A percentile compares a stretch with the other conserved stretches of the same genome.
Evolutionary conservation across 148 eudicot genomes (phyloP).

Genomic region (Rhododendron williamsianum): DNA sequence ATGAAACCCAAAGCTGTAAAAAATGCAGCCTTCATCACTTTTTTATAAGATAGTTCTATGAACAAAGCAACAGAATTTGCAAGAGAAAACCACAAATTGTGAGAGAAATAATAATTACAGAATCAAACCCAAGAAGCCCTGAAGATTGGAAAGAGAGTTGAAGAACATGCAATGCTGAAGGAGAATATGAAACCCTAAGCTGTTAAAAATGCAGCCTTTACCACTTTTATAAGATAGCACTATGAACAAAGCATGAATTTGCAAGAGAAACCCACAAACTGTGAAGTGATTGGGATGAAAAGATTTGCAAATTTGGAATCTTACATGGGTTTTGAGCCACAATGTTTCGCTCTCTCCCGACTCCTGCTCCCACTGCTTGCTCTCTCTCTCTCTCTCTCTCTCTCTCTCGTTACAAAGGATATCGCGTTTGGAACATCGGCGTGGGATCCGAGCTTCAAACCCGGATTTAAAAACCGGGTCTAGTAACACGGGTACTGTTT

Average conservation of each 20-base stretch:
- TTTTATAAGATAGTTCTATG: not conserved
- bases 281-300: not conserved
- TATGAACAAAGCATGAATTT: not conserved
- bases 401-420: not conserved
- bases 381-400: conserved; percentile 18
- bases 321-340: conserved; percentile 28
- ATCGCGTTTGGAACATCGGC: conserved; percentile 9
- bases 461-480: conserved; percentile 44
- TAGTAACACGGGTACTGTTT: conserved; percentile 3
- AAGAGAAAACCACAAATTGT: not conserved
- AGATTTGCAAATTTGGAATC: conserved; percentile 1
- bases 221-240: not conserved
- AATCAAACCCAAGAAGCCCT: not conserved
- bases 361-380: not conserved
- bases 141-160: not conserved
- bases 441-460: conserved; percentile 31
- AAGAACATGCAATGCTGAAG: not conserved
- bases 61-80: not conserved
- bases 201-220: conserved; percentile 11
- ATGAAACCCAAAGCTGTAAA: conserved; percentile 33
- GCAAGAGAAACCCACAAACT: not conserved
- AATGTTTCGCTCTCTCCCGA: conserved; percentile 1
- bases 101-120: not conserved
- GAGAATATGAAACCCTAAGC: conserved; percentile 33
- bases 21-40: conserved; percentile 7